Evolutionary conservation across 1,284 basidiomycete genomes (phyloP), one percentile per base, ranked within the genome.

Genomic region (Sporisorium sorghi): DNA sequence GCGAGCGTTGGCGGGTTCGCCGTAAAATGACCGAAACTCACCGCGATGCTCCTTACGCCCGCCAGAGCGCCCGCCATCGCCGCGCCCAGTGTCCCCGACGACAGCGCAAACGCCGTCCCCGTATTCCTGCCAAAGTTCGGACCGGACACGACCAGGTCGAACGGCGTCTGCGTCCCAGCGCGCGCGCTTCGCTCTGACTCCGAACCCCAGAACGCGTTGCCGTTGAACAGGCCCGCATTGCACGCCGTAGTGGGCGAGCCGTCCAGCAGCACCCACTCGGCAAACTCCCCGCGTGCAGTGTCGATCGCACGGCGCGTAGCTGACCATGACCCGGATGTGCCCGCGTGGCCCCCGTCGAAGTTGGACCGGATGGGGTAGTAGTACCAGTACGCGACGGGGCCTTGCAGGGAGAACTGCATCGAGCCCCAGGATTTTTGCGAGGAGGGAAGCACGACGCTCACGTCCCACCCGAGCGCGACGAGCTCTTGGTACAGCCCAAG

Each of bases 61-160:
- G 77, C 57, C 11, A 83, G 62, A 2, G 82, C 68, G 0, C 73
- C 82, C 0, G 83, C 78, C 42, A 82, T 49, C 0, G 83, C 83
- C 0, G 77, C 83, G 14, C 81, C 83, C 3, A 84, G 52, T 9
- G 83, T 84, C n/a, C 83, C 83, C 3, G 79, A 81, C 12, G 78
- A 79, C 6, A 84, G 58, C 1, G 79, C 76, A 52, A 84, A 84
- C 1, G 83, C 80, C 0, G 80, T 79, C 11, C 83, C 83, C 8
- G 83, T 81, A 37, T 84, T 84, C 3, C 83, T 58, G 15, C 83
- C 83, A 62, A 77, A 83, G 69, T 84, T 84, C 35, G 83, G 83
- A 0, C 83, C 83, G 1, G 80, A 81, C 2, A 84, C 51, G 8
- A 84, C 83, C n/a, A 83, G 65, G 35, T 83, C 77, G 33, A 79